These are phyloP conservation scores for Suillus discolor DNA, from an alignment of 768 basidiomycete species.

Conservation along the genomic window DNA sequence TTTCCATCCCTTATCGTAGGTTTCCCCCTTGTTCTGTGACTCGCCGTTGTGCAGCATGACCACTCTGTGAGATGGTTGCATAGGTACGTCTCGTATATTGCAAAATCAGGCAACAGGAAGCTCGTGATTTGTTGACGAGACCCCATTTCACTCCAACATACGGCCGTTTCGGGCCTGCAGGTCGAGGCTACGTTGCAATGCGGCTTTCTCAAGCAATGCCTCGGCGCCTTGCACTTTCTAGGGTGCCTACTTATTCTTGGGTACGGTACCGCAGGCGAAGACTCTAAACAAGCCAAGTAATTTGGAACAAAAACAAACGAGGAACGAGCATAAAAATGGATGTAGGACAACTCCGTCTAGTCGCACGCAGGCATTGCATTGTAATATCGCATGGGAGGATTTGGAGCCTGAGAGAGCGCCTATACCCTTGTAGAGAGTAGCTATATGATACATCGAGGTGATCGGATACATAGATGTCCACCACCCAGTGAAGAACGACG, in stretches of 20 bases:
- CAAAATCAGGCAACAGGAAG: not conserved
- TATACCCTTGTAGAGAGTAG: conserved; percentile 9
- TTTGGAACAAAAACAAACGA: conserved; percentile 4
- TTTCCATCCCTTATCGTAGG: conserved; percentile 3
- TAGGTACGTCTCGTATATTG: not conserved
- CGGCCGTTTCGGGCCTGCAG: not conserved
- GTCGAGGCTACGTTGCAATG: not conserved
- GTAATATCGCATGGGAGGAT: conserved; percentile 25
- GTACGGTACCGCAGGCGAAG: conserved; percentile 19
- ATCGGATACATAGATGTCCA: conserved; percentile 7
- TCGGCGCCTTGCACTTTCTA: conserved; percentile 4
- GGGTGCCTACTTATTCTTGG: conserved; percentile 16
- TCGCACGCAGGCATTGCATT: conserved; percentile 22
- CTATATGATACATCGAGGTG: conserved; percentile 8
- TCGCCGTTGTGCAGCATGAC: not conserved
- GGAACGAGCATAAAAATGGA: conserved; percentile 4
- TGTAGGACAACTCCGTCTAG: conserved; percentile 1
- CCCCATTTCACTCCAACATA: not conserved
- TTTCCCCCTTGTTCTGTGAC: not conserved
- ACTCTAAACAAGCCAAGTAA: conserved; percentile 13
- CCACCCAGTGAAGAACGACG: not conserved
- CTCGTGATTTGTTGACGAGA: conserved; percentile 1
- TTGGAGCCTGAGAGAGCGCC: conserved; percentile 22
- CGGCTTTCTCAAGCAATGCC: conserved; percentile 2
- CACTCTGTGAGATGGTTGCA: not conserved